These are phyloP conservation scores for Fusarium sororula DNA, from an alignment of 2,329 filamentous ascomycete species.

Conservation along the genomic window DNA sequence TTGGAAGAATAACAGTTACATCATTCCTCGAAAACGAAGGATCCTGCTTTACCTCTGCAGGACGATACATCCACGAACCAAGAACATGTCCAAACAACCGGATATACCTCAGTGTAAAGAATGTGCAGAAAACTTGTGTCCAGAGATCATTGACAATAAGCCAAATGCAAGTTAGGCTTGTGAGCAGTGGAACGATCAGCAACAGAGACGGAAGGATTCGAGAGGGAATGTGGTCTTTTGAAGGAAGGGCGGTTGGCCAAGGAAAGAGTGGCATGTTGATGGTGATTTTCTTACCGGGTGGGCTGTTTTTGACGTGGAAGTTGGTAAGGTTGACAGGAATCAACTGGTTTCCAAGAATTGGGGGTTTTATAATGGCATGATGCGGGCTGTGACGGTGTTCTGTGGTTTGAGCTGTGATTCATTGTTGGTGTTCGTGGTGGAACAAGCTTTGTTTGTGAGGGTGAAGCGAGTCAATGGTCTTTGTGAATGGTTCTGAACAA, in stretches of 20 bases:
- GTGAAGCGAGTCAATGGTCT: fast-evolving
- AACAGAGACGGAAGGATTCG: slow-evolving; percentile 11
- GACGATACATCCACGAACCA: slow-evolving; percentile 52
- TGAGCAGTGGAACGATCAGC: neutral
- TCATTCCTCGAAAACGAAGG: slow-evolving; percentile 50
- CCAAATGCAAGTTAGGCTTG: slow-evolving; percentile 18
- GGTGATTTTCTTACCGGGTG: neutral
- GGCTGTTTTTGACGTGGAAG: neutral
- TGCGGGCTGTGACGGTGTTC: neutral
- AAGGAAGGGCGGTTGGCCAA: neutral
- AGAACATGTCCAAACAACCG: slow-evolving; percentile 56
- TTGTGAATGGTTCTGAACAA: neutral
- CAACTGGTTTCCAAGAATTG: neutral
- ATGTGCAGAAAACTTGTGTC: slow-evolving; percentile 28
- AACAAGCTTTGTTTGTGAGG: neutral
- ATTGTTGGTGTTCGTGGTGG: fast-evolving
- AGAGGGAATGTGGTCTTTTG: neutral
- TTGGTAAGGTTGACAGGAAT: neutral
- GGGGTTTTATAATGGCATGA: neutral
- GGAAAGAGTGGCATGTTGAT: neutral
- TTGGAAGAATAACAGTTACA: slow-evolving; percentile 62
- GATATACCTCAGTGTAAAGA: slow-evolving; percentile 54
- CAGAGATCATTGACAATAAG: slow-evolving; percentile 20
- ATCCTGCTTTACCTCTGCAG: slow-evolving; percentile 39
- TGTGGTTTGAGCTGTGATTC: neutral